phyloP scores from a whole-genome alignment of 2,329 filamentous ascomycete species.

The Sporothrix protearum region DNA sequence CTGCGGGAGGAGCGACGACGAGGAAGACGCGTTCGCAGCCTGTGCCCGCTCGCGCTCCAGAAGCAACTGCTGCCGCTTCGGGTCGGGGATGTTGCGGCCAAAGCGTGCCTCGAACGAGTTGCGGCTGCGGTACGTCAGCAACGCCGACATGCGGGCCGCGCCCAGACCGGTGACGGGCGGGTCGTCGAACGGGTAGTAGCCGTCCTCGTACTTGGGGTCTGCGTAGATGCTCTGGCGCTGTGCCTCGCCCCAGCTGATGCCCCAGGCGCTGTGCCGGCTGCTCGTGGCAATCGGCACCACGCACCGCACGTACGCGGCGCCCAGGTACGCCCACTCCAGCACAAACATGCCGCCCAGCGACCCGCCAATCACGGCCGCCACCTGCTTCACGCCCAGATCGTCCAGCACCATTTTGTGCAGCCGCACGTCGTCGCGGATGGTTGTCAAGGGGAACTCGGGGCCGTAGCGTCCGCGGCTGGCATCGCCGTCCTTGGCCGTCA shows the following conservation, averaged over 20 bases:
- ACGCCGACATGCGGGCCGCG: constrained; percentile 92
- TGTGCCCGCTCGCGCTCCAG: constrained; percentile 60
- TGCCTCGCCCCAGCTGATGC: constrained; percentile 86
- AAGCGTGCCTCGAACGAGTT: constrained; percentile 97
- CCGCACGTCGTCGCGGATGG: constrained; percentile 93
- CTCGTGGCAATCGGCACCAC: constrained; percentile 84
- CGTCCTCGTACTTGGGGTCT: constrained; percentile 96
- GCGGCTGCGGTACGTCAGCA: constrained; percentile 91
- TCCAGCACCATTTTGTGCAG: constrained; percentile 77
- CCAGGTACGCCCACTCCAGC: constrained; percentile 89
- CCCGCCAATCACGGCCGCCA: constrained; percentile 76
- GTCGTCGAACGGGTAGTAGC: constrained; percentile 85
- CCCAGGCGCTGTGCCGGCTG: constrained; percentile 81
- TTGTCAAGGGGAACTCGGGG: constrained; percentile 93
- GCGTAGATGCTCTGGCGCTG: constrained; percentile 94
- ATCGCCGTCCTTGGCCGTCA: constrained; percentile 83
- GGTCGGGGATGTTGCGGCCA: constrained; percentile 85
- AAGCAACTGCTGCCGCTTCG: constrained; percentile 78
- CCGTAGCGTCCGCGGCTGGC: constrained; percentile 73
- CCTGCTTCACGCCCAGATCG: constrained; percentile 72
- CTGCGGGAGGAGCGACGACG: not conserved
- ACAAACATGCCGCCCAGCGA: constrained; percentile 89
- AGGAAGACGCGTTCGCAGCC: not conserved
- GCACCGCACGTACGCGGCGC: constrained; percentile 75
- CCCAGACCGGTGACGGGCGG: constrained; percentile 83